Evolutionary conservation across 1,284 basidiomycete species (phyloP), one percentile per base, ranked within the genome.

Genomic region (Psilocybe mexicana): DNA sequence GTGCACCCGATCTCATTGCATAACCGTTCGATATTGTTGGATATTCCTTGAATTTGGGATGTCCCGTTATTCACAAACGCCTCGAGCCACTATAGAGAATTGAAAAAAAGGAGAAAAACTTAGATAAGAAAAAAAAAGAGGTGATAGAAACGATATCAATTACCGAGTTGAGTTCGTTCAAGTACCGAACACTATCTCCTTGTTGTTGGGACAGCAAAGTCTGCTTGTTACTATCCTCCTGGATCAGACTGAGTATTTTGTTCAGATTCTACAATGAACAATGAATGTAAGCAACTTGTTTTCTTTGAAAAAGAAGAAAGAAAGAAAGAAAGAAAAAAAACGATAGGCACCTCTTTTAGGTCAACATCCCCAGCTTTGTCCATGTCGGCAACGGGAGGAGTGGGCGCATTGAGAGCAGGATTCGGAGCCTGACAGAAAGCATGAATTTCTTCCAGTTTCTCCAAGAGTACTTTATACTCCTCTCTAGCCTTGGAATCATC

Each of bases 31-130:
- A 93, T 75, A 45, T 82, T 81, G 23, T 75, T 74, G 6, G 84
- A 81, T 36, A 93, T 78, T 28, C 73, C 73, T 65, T 88, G 83
- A 28, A 92, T 85, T 61, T 93, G 88, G 14, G 79, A 79, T 0
- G 87, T 86, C 6, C 87, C 86, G 54, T 87, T 86, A 46, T 84
- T 83, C 42, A 93, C 89, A 68, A 93, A 93, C 2, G 85, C 77
- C 64, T 93, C 91, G 30, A 94, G 79, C 92, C 92, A 94, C 88
- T 91, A 47, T 14, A 40, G 53, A 3, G 26, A 4, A 30, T n/a
- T 36, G n/a, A 45, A 49, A 33, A 46, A 23, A 11, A 45, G 18
- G 18, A 18, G 18, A n/a, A 4, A 38, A 30, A 18, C 18, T 52
- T 25, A 46, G 6, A 23, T 43, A 40, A 14, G 40, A 28, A 14